Percentiles rank a stretch among this genome's conserved stretches.
These are phyloP conservation scores for Lentinus tigrinus DNA, from an alignment of 768 basidiomycete genomes.

Conservation along the genomic window DNA sequence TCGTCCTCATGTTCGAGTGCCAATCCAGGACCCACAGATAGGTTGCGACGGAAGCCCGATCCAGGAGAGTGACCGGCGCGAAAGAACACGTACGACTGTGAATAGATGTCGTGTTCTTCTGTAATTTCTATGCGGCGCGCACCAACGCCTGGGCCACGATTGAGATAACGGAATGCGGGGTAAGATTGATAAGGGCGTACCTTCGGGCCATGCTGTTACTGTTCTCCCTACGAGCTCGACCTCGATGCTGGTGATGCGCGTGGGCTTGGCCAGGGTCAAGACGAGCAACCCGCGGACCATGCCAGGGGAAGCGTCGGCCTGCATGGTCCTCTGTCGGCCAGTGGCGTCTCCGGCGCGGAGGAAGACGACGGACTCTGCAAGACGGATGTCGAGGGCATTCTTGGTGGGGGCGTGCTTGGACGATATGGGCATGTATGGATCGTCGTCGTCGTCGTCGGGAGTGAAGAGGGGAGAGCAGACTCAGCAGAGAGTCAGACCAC, in stretches of 20 bases:
- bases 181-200: constrained; percentile 39
- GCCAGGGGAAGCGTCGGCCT: constrained; percentile 45
- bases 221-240: constrained; percentile 74
- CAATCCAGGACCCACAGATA: constrained; percentile 52
- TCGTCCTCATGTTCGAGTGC: constrained; percentile 39
- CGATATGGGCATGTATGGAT: constrained; percentile 11
- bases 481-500: neutral
- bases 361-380: constrained; percentile 58
- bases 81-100: constrained; percentile 72
- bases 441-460: constrained; percentile 5
- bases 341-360: constrained; percentile 41
- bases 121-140: constrained; percentile 70
- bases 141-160: constrained; percentile 48
- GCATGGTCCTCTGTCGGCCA: constrained; percentile 29
- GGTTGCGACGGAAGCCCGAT: constrained; percentile 43
- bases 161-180: neutral
- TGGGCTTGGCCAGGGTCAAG: constrained; percentile 69
- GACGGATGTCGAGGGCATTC: constrained; percentile 40
- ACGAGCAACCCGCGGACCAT: constrained; percentile 66
- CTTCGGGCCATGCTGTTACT: constrained; percentile 81
- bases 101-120: constrained; percentile 77
- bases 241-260: constrained; percentile 82
- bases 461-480: neutral
- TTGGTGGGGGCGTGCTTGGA: constrained; percentile 31
- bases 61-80: constrained; percentile 46